These are phyloP conservation scores for Kwoniella pini DNA, from an alignment of 768 basidiomycete species.

Conservation along the genomic window DNA sequence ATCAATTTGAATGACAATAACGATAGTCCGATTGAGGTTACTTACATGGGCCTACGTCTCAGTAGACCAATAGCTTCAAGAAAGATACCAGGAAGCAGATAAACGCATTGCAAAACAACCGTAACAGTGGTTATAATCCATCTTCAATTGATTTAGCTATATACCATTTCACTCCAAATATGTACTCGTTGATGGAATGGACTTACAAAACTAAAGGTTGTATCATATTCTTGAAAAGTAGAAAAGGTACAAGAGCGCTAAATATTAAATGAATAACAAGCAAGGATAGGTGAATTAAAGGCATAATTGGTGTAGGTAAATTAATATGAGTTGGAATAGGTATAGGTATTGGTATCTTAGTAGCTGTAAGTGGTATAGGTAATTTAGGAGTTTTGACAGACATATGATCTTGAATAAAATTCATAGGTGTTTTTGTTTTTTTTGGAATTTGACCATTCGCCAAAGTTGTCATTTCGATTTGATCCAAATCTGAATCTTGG, in stretches of 20 bases:
- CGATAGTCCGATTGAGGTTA: background rate
- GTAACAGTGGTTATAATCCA: conserved; percentile 15
- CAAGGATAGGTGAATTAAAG: conserved; percentile 15
- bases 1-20: no score
- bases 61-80: conserved; percentile 13
- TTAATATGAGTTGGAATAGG: conserved; percentile 8
- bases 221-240: conserved; percentile 14
- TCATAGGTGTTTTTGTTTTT: conserved; percentile 6
- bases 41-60: conserved; percentile 17
- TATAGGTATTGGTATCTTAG: background rate
- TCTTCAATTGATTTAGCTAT: background rate
- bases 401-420: conserved; percentile 7
- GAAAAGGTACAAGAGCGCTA: conserved; percentile 11
- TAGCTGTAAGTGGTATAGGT: background rate
- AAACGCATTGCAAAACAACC: conserved; percentile 9
- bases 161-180: background rate
- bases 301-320: conserved; percentile 14
- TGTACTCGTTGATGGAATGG: no score
- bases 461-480: no score
- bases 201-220: conserved; percentile 23
- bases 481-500: no score
- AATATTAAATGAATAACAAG: conserved; percentile 15
- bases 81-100: conserved; percentile 15
- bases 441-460: background rate
- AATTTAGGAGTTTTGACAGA: conserved; percentile 1